phyloP scores from a whole-genome alignment of 805 yeast genomes.

The Cyberlindnera mississippiensis region DNA sequence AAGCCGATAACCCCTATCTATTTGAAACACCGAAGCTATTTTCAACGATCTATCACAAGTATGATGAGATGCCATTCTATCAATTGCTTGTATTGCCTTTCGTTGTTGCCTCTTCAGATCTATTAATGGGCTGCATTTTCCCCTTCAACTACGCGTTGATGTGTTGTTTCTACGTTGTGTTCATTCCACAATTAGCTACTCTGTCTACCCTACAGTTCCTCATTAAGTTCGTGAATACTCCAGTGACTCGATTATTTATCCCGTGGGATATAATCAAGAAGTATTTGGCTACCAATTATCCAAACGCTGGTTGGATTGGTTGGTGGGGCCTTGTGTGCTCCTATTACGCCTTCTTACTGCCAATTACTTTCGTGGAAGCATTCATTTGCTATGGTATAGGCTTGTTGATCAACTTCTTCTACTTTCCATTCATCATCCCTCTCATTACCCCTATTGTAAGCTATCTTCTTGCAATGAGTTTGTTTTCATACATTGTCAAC shows the following conservation, averaged over 20 bases:
- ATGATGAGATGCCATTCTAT: conserved; percentile 2
- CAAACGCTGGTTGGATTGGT: conserved; percentile 6
- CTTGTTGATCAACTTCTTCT: background rate
- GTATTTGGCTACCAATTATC: background rate
- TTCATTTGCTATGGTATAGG: background rate
- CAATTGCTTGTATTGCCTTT: conserved; percentile 1
- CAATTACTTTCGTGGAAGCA: background rate
- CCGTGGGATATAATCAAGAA: conserved; percentile 3
- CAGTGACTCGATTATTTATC: conserved; percentile 1
- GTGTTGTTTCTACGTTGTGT: background rate
- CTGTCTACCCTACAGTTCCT: background rate
- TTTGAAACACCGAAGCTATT: conserved; percentile 1
- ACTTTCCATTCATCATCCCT: background rate
- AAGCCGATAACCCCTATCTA: background rate
- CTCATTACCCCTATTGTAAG: background rate
- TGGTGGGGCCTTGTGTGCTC: conserved; percentile 7
- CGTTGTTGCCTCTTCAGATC: background rate
- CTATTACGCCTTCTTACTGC: conserved; percentile 2
- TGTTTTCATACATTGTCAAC: no score
- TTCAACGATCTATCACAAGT: background rate
- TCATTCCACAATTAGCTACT: conserved; percentile 1
- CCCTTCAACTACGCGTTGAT: conserved; percentile 9
- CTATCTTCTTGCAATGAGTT: no score
- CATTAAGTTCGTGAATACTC: conserved; percentile 6
- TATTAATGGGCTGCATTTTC: background rate